Evolutionary conservation across 345 rosid species (phyloP), one percentile per base, ranked within the genome.

Genomic region (Carallia brachiata): DNA sequence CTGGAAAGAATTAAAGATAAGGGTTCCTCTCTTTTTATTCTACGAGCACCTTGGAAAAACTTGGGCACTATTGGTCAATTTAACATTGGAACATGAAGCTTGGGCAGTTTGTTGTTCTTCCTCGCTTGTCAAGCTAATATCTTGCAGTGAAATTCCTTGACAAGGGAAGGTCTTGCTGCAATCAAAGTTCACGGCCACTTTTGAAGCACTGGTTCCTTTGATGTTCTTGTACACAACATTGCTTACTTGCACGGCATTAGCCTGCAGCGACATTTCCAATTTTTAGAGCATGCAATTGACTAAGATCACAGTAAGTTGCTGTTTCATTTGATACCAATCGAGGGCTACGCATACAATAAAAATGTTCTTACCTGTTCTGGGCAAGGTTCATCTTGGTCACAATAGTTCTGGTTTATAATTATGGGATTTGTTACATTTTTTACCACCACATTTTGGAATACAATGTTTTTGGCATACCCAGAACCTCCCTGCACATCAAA

Each of bases 331-430:
- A 7, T 13, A 27, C 15, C 15, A 30, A 15, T 6, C 28, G 16
- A 27, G 16, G 39, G 23, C 6, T 17, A 44, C 15, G 2, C 31
- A n/a, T 30, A 36, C 6, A 3, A 53, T 31, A n/a, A 12, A 44
- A 2, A 40, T 12, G 16, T 31, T 31, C 1, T 48, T 80, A 92
- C 98, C 96, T 93, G 83, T 58, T 83, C 69, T n/a, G 58, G 36
- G 74, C 97, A 94, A 52, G 88, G 66, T 28, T 48, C 55, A 32
- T 56, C 39, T 54, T 79, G 82, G 67, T 94, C 98, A 62, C 98
- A 94, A 30, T 94, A 94, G 74, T 89, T 74, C 62, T 94, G 96
- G 75, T 94, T 79, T 28, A 94, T 84, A 68, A 94, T 88, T 47
- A 91, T 91, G 8, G 98, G 98, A 61, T 91, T 91, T 63, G 65